phyloP scores from a whole-genome alignment of 2,329 filamentous ascomycete genomes.

The Monosporascus sp. region DNA sequence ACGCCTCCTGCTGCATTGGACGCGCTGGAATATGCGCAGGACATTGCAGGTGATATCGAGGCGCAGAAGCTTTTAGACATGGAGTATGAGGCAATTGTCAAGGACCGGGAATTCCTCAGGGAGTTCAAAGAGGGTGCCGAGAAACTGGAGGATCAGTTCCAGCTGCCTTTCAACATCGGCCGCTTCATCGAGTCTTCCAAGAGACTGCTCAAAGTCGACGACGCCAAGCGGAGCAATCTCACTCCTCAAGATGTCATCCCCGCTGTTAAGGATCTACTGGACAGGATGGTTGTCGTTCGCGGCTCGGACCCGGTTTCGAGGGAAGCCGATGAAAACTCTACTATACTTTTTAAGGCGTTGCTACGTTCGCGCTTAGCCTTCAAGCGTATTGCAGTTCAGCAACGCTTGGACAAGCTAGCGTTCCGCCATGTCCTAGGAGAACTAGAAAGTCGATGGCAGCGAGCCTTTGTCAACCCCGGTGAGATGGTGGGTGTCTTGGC shows the following conservation, averaged over 20 bases:
- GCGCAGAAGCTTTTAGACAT: constrained; percentile 82
- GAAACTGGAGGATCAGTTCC: constrained; percentile 79
- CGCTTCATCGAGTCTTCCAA: constrained; percentile 89
- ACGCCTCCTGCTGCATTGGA: constrained; percentile 55
- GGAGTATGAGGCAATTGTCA: constrained; percentile 74
- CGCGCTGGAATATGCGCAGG: constrained; percentile 77
- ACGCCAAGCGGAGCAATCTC: constrained; percentile 79
- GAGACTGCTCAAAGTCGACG: constrained; percentile 85
- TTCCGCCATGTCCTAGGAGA: constrained; percentile 91
- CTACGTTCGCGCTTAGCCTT: constrained; percentile 85
- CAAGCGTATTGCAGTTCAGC: constrained; percentile 82
- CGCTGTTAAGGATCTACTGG: constrained; percentile 67
- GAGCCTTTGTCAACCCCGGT: constrained; percentile 80
- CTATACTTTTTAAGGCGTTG: constrained; percentile 86
- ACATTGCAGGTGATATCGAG: constrained; percentile 80
- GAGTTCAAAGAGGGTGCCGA: constrained; percentile 54
- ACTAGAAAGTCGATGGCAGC: constrained; percentile 80
- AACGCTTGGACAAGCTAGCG: constrained; percentile 82
- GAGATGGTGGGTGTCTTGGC: constrained; percentile 99
- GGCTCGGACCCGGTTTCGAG: constrained; percentile 74
- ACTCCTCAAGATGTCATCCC: constrained; percentile 84
- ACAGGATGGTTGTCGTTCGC: constrained; percentile 77
- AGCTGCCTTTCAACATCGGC: constrained; percentile 84
- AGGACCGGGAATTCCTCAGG: constrained; percentile 73
- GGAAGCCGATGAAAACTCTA: constrained; percentile 85